Evolutionary conservation across 2,329 filamentous ascomycete genomes (phyloP).

Genomic region (Catunica adiposa): DNA sequence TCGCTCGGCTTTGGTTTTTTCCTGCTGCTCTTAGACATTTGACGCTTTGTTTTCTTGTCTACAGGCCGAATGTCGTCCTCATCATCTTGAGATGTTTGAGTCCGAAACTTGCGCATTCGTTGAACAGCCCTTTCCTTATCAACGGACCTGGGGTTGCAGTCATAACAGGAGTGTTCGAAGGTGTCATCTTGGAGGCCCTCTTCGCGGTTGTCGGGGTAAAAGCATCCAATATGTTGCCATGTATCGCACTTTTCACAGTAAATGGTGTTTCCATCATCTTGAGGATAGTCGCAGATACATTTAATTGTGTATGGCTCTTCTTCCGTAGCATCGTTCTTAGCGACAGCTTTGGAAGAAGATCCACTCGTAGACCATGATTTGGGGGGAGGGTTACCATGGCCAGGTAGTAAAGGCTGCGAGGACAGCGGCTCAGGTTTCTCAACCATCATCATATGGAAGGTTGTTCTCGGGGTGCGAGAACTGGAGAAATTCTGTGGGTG

Average conservation of each 20-base stretch:
- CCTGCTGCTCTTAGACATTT: constrained; percentile 66
- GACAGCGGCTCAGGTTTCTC: constrained; percentile 37
- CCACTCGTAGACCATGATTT: constrained; percentile 23
- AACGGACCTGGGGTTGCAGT: constrained; percentile 65
- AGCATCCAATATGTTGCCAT: constrained; percentile 97
- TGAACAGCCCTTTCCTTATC: constrained; percentile 61
- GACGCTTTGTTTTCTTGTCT: constrained; percentile 52
- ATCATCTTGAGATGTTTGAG: constrained; percentile 39
- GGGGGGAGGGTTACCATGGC: constrained; percentile 33
- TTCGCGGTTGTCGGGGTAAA: constrained; percentile 61
- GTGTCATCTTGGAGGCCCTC: constrained; percentile 49
- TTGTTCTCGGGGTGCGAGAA: background rate
- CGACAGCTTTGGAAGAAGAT: constrained; percentile 22
- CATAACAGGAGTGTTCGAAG: constrained; percentile 71
- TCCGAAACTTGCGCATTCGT: constrained; percentile 25
- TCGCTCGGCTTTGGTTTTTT: constrained; percentile 67
- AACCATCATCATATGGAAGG: constrained; percentile 40
- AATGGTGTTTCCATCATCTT: constrained; percentile 96
- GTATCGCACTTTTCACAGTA: constrained; percentile 91
- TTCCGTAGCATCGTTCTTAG: constrained; percentile 22
- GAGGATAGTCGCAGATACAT: constrained; percentile 85
- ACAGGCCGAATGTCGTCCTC: background rate
- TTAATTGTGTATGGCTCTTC: constrained; percentile 90
- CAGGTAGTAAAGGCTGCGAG: constrained; percentile 36
- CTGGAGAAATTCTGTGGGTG: constrained; percentile 16